Base-by-base conservation (phyloP, 371 early-diverging fungal genomes). In the Mortierella sp. region DNA sequence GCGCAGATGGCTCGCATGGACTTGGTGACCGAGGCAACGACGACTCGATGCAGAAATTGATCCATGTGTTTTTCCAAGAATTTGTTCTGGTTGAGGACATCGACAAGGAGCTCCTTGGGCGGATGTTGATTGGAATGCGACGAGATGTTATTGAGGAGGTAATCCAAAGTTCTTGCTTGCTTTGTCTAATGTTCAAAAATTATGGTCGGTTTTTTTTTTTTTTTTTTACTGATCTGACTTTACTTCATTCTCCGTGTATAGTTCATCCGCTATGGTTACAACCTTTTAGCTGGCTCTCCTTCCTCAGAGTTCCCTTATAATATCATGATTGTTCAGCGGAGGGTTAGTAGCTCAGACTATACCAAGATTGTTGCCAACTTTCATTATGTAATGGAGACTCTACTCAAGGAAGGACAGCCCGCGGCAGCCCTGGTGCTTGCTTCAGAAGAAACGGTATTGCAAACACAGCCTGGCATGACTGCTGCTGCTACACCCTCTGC, bases 11-110 rank as follows among this genome's bases (percentile, higher is more conserved):
- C 29, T 23, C 43, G 29, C 61, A 50, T 28, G 7, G 7, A 1
- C 46, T 43, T 6, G 45, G 45, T 5, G 46, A 15, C 25, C 64
- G 57, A 55, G 51, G 70, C 0, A 82, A 83, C 6, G 81, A 74
- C 1, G 79, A 79, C 28, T 51, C 64, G 4, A 70, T 89, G 21
- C 85, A 85, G 19, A 75, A 79, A 19, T 83, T 89, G 82, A 88
- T 89, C 0, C 80, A 81, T 11, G 85, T 85, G 56, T 87, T 87
- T 57, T 89, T 86, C 51, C 83, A 87, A 56, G 83, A 86, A 21
- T 85, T 86, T 44, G 74, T 89, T 15, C 80, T 85, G 6, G 80
- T 84, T 7, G 83, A 83, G 28, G 75, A 68, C 9, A 77, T 82
- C 18, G 80, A 82, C 37, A 70, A 72, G 53, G 82, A 85, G 37